Conservation (phyloP, 1,284 basidiomycete species). For the Peniophora sp. region DNA sequence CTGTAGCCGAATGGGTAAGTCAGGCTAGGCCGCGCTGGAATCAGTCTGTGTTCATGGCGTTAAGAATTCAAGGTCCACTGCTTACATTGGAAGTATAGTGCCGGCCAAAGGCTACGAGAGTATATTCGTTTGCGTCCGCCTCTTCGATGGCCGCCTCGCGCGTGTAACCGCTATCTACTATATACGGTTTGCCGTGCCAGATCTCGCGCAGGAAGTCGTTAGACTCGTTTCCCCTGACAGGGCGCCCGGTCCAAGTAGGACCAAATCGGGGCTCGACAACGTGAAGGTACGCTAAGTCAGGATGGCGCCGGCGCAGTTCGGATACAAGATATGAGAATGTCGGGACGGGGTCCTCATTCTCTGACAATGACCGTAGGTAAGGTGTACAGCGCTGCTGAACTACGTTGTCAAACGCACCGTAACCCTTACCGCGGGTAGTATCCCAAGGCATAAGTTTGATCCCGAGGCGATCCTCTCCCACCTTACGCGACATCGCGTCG, state of each 20-base stretch:
- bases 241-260: slow-evolving; percentile 11
- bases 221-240: slow-evolving; percentile 11
- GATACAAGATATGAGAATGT: slow-evolving; percentile 20
- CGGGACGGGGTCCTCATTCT: slow-evolving; percentile 19
- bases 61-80: background rate
- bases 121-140: slow-evolving; percentile 20
- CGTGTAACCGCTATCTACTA: slow-evolving; percentile 27
- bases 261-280: slow-evolving; percentile 28
- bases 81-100: slow-evolving; percentile 36
- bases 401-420: background rate
- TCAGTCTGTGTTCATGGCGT: background rate
- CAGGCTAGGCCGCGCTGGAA: slow-evolving; percentile 1
- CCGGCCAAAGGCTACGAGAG: slow-evolving; percentile 34
- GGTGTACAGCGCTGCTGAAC: background rate
- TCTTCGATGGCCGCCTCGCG: slow-evolving; percentile 12
- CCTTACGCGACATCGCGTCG: slow-evolving; percentile 18
- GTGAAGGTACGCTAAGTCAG: slow-evolving; percentile 36
- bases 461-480: slow-evolving; percentile 22
- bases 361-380: background rate
- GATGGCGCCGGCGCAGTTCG: slow-evolving; percentile 18
- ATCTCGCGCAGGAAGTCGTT: slow-evolving; percentile 20
- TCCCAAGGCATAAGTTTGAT: slow-evolving; percentile 35
- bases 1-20: background rate
- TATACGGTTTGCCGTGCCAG: slow-evolving; percentile 18
- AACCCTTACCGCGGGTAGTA: background rate